Evolutionary conservation across 2,329 filamentous ascomycete species (phyloP), one percentile per base, ranked within the genome.

Genomic region (Aspergillus brunneoviolaceus): DNA sequence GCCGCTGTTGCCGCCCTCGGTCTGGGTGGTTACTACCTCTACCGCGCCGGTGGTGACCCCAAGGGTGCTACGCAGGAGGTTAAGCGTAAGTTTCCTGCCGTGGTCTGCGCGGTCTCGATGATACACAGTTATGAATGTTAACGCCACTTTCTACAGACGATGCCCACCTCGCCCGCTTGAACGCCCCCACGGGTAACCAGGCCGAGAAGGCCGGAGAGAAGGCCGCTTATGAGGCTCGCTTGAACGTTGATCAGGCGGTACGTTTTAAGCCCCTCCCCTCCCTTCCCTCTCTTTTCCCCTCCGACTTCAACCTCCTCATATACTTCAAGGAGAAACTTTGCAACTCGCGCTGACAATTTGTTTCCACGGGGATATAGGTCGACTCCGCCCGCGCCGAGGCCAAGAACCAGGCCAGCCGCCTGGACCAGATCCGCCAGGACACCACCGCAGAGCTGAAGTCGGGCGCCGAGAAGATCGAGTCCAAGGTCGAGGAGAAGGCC

Each of bases 11-110:
- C 82, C 61, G 87, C 85, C 65, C 88, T 84, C 33, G 86, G 85
- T 69, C 89, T 87, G 65, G 80, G 87, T 60, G 92, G 90, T 49
- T 98, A 96, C 84, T 98, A 98, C 82, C 85, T 98, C 64, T 99
- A 96, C 83, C 83, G 80, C 55, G 89, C 93, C 16, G 94, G 94
- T 63, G 93, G 94, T 60, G 85, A 87, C 75, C 84, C 91, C 55
- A 91, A 89, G 77, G 87, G 85, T 53, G 94, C 93, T n/a, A 87
- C 92, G 84, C 90, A 94, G 82, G 83, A 95, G 76, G 84, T 90
- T 67, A 90, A 96, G 81, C 85, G 94, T 96, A 80, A 50, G 87
- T 80, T 25, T 31, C 19, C 80, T 25, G 27, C 21, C 12, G 23
- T n/a, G 14, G 39, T 48, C 42, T 29, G 33, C 27, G 27, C 27